Evolutionary conservation across 495 filamentous ascomycete genomes (phyloP), one percentile per base, ranked within the genome.

Genomic region (Podospora comata): DNA sequence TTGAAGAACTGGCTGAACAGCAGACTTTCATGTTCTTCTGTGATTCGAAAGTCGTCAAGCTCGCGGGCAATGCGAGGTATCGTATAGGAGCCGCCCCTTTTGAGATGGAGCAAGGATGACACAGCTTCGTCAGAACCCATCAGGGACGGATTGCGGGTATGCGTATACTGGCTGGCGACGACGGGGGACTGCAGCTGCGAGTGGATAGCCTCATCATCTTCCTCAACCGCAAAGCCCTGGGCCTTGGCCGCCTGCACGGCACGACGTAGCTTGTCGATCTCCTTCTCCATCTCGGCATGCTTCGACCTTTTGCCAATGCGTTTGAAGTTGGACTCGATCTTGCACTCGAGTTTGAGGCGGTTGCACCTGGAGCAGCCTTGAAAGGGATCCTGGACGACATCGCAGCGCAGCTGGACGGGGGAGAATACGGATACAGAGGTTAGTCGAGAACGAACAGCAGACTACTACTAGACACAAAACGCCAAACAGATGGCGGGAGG

Each of bases 291-390:
- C 78, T 96, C 93, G 60, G 92, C 92, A 79, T 96, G 92, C 73
- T 91, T 91, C 67, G 88, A 92, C 61, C 94, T 88, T 83, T 97
- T 97, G 64, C 92, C 93, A 44, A 96, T 84, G 62, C 94, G 90
- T 80, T 95, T 96, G 81, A 97, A 97, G 74, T 94, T 93, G 68
- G 90, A 91, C 76, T 96, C 92, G 76, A 97, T 96, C 73, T 92
- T 92, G 84, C 94, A 97, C 27, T 89, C 86, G 67, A 97, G 90
- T 73, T 89, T 91, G 67, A 96, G 85, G 72, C 92, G 92, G 74
- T 86, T 89, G 81, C 94, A 97, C 70, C 94, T 85, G 32, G 88
- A 89, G 79, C 94, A 97, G 69, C 87, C 84, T 61, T 85, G 83
- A 79, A 92, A 96, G 5, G 92, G 91, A 65, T 93, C 91, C 81